Percentiles rank a stretch among this genome's conserved stretches.
These are phyloP conservation scores for Phaeosphaeriaceae sp. DNA, from an alignment of 2,329 filamentous ascomycete genomes.

Conservation along the genomic window DNA sequence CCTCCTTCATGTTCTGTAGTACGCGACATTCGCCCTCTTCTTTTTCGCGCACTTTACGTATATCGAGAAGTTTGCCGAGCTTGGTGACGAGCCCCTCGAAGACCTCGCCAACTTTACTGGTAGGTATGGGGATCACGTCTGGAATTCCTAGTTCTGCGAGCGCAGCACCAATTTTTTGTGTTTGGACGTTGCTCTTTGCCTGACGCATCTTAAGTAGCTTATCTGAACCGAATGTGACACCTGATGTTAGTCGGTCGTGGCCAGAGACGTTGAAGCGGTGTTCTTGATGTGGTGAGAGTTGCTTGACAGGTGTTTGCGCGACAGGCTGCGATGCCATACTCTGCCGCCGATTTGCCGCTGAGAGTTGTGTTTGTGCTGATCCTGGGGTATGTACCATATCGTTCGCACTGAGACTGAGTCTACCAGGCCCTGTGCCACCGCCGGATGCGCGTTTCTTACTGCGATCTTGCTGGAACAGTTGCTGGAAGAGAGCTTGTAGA, in stretches of 20 bases:
- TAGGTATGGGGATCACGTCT: conserved; percentile 74
- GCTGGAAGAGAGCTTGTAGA: conserved; percentile 79
- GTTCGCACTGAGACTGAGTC: conserved; percentile 48
- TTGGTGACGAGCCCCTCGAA: conserved; percentile 74
- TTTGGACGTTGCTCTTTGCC: conserved; percentile 77
- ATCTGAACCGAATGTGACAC: conserved; percentile 88
- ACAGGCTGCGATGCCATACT: conserved; percentile 46
- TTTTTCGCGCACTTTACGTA: conserved; percentile 77
- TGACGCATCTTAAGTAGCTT: conserved; percentile 79
- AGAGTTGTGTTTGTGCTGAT: conserved; percentile 33
- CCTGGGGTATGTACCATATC: conserved; percentile 47
- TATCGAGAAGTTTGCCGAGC: conserved; percentile 73
- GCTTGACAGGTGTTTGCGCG: conserved; percentile 49
- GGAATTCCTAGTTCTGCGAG: conserved; percentile 76
- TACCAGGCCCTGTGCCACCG: conserved; percentile 32
- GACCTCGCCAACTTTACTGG: conserved; percentile 70
- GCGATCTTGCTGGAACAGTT: conserved; percentile 82
- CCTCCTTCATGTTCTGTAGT: conserved; percentile 47
- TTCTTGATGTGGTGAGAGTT: conserved; percentile 76
- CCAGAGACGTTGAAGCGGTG: conserved; percentile 81
- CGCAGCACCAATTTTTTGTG: conserved; percentile 74
- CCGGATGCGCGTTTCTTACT: conserved; percentile 77
- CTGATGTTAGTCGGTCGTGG: conserved; percentile 83
- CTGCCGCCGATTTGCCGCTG: conserved; percentile 44
- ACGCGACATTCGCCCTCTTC: conserved; percentile 67